Evolutionary conservation across 106 monocot species (phyloP).

Genomic region (Allium fistulosum): DNA sequence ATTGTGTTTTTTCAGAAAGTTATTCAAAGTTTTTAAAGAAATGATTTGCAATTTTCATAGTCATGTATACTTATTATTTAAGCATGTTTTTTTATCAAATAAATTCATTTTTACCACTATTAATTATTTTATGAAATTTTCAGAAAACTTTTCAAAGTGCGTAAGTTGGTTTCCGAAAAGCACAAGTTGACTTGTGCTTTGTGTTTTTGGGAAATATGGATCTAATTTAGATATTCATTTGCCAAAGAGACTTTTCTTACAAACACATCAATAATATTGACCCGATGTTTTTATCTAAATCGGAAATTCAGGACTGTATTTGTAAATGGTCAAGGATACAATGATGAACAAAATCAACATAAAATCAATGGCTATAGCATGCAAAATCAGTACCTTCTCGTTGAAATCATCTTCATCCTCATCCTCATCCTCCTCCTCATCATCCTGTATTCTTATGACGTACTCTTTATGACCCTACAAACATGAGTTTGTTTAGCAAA

Average conservation of each 20-base stretch:
- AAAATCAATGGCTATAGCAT: conserved; percentile 6
- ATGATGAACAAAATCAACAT: background rate
- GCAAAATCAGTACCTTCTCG: conserved; percentile 45
- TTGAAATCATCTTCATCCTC: background rate
- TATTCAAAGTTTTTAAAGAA: background rate
- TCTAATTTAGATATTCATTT: background rate
- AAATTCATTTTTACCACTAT: no score
- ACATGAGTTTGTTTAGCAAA: background rate
- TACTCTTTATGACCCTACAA: conserved; percentile 54
- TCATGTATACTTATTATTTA: no score
- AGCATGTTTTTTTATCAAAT: no score
- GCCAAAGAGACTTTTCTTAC: background rate
- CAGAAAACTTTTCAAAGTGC: no score
- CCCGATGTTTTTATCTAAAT: background rate
- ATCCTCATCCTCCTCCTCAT: conserved; percentile 32
- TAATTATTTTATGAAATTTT: no score
- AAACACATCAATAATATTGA: no score
- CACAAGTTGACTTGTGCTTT: background rate
- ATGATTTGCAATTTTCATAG: no score
- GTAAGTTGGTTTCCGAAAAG: no score
- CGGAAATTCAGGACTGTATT: no score
- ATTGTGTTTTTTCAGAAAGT: background rate
- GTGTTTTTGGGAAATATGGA: background rate
- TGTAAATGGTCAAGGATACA: no score
- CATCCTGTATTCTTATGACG: conserved; percentile 61